These are phyloP conservation scores for Aaosphaeria arxii DNA, from an alignment of 2,329 filamentous ascomycete species.

Conservation along the genomic window DNA sequence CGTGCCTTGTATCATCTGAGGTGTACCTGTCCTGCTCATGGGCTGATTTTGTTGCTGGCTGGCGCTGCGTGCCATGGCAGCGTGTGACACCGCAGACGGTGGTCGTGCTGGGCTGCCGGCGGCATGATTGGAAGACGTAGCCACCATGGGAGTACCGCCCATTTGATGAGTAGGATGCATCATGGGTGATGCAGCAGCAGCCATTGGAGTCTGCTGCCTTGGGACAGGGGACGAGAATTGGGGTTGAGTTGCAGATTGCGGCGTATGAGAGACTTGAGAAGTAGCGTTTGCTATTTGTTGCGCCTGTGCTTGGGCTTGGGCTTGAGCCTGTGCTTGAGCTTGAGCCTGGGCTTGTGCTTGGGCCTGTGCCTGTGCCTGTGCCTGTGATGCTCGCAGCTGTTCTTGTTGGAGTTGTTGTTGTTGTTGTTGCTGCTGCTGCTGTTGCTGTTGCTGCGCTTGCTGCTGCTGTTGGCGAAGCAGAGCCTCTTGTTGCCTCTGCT, in stretches of 20 bases:
- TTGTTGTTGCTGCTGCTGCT: conserved; percentile 20
- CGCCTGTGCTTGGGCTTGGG: conserved; percentile 36
- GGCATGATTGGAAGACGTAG: conserved; percentile 35
- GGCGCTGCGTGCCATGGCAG: conserved; percentile 32
- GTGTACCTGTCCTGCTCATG: conserved; percentile 37
- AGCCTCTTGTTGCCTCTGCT: conserved; percentile 21
- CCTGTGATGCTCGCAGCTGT: too few relatives aligned
- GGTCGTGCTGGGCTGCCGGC: conserved; percentile 38
- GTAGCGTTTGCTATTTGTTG: conserved; percentile 14
- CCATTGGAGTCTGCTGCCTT: conserved; percentile 46
- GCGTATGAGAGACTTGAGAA: conserved; percentile 33
- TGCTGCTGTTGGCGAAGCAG: conserved; percentile 50
- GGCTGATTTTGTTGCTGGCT: conserved; percentile 36
- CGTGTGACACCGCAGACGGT: conserved; percentile 36
- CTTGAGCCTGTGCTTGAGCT: conserved; percentile 14
- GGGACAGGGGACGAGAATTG: conserved; percentile 64
- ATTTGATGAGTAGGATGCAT: conserved; percentile 32
- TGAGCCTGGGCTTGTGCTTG: too few relatives aligned
- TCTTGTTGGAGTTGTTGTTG: not conserved
- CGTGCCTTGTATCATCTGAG: conserved; percentile 37
- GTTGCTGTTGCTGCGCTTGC: conserved; percentile 47
- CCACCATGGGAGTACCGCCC: conserved; percentile 46
- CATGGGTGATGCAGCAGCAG: conserved; percentile 34
- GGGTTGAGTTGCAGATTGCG: conserved; percentile 57
- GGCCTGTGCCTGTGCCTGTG: conserved; percentile 1